Base-by-base conservation (phyloP, 1,139 yeast species). In the Pichia sp. region DNA sequence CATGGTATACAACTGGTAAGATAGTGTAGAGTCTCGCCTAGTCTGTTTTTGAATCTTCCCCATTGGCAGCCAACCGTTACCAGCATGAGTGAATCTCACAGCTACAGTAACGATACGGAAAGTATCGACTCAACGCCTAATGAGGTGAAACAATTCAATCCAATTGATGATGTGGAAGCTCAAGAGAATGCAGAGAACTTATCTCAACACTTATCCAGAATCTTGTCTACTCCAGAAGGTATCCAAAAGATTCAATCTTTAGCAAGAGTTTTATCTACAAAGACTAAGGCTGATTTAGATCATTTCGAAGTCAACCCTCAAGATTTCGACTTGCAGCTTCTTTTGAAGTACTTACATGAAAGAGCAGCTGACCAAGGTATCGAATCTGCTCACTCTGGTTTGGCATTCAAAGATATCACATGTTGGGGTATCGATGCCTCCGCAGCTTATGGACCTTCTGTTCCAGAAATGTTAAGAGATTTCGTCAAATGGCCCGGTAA, bases 371-470 rank as follows among this genome's bases (percentile, higher is more conserved):
- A 63, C 33, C 67, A 67, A 45, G 74, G 74, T 41, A 60, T 66
- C 31, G 66, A 63, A 40, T 60, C 64, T n/a, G 66, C 68, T 39
- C 63, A 62, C 35, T 64, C 74, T 10, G 77, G 77, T 51, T 64
- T 72, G 32, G 64, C 68, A 10, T 68, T 71, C 52, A 57, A 58
- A 36, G 56, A 59, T 39, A 48, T 71, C 25, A 67, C 73, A n/a
- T 67, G 71, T 35, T 56, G 57, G 39, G 77, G 77, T 52, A 53
- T 69, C 32, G 76, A 72, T 51, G 68, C 70, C 21, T 65, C 73
- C 24, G 72, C 75, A 29, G 69, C 74, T 17, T 65, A 62, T 44
- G 73, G 72, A 31, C 71, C 73, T 25, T 60, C 72, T n/a, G 66
- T 69, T 22, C 60, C 56, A 22, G 74, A 68, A 49, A 51, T 67